Evolutionary conservation across 257 asterid species (phyloP), one percentile per base, ranked within the genome.

Genomic region (Striga asiatica): DNA sequence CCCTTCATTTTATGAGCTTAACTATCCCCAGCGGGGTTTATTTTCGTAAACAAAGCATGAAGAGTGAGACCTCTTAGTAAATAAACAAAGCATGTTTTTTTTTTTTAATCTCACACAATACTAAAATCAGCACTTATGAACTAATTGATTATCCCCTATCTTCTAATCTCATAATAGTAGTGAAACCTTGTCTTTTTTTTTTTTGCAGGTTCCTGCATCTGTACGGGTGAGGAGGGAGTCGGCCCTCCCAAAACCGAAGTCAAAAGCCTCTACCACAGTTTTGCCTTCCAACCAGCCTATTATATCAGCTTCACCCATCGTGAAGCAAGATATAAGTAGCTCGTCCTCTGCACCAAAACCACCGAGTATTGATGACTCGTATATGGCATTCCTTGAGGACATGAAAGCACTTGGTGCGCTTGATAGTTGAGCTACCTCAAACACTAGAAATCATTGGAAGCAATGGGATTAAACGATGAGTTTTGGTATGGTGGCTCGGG

Each of bases 371-470:
- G 95, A 85, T 49, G 95, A 85, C 67, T 85, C 94, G 0, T 85
- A 85, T 64, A 71, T 56, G 66, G 95, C 94, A 5, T 85, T 85
- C 68, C 66, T 85, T 64, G 88, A 85, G 83, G 95, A 85, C 68
- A 85, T 85, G 95, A 85, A 82, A 63, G 84, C 79, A 13, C 81
- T 82, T 11, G 93, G 95, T 28, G 95, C 95, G 21, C 85, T 85
- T 31, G 89, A 80, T 58, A 54, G 78, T 45, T 74, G 60, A 74
- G 58, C 50, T 16, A n/a, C n/a, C n/a, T 58, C 49, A 29, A 43
- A 32, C 51, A 13, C 19, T 46, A 10, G n/a, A 21, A 46, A 18
- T 8, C 16, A 6, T 46, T 11, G 52, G 20, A 4, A 3, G 17
- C 12, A 16, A 34, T 4, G 12, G 9, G 9, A 9, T 4, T 7